phyloP scores from a whole-genome alignment of 139 green algal species.

The Chloropicon primus region DNA sequence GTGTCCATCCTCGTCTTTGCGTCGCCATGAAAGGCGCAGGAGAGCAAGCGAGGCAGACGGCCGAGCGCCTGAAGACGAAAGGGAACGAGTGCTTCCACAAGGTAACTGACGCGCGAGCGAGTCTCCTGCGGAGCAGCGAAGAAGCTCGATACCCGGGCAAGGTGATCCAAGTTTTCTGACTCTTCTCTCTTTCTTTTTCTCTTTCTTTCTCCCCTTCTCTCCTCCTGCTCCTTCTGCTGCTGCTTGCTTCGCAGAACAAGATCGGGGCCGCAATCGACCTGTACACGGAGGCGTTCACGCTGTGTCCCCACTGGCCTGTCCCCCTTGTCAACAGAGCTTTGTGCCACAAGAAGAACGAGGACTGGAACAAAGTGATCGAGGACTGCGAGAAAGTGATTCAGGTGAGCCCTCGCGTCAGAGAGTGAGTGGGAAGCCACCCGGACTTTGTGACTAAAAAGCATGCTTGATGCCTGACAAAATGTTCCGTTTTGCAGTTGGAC shows the following conservation, averaged over 20 bases:
- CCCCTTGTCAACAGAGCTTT: conserved; percentile 12
- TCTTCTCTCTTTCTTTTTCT: too few species aligned
- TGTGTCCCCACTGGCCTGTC: not conserved
- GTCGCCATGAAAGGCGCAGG: too few species aligned
- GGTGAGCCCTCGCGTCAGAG: too few species aligned
- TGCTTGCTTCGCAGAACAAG: conserved; percentile 3
- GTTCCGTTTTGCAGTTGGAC: too few species aligned
- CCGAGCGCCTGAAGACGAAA: not conserved
- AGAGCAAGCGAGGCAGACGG: not conserved
- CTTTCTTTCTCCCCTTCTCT: too few species aligned
- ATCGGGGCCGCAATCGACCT: conserved; percentile 8
- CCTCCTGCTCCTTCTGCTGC: not conserved
- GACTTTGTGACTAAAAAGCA: too few species aligned
- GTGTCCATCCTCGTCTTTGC: too few species aligned
- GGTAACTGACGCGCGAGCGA: not conserved
- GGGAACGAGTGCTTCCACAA: not conserved
- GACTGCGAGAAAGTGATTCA: conserved; percentile 10
- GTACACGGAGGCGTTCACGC: conserved; percentile 11
- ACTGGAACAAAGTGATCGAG: conserved; percentile 2
- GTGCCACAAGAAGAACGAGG: not conserved
- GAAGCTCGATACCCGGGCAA: too few species aligned
- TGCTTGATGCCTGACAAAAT: too few species aligned
- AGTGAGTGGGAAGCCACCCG: too few species aligned
- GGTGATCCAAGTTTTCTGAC: too few species aligned
- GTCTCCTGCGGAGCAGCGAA: too few species aligned